Evolutionary conservation across 345 rosid genomes (phyloP).

Genomic region (Syzygium aromaticum): DNA sequence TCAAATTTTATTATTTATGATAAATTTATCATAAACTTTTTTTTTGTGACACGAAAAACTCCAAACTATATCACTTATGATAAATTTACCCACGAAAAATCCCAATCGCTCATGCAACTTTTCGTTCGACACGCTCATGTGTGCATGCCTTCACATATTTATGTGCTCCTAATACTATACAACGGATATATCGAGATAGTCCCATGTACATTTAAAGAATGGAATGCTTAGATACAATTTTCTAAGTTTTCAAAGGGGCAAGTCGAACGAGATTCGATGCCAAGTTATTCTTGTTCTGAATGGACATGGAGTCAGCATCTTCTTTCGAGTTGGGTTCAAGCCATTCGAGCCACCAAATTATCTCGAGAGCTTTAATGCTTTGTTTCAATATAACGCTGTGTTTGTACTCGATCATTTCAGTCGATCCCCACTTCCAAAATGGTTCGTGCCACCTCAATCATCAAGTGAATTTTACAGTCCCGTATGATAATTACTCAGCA

Average conservation of each 20-base stretch:
- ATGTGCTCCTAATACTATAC: fast-evolving
- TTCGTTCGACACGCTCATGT: too few relatives aligned
- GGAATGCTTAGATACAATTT: neutral
- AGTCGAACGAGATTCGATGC: neutral
- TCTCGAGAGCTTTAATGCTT: neutral
- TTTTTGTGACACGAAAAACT: too few relatives aligned
- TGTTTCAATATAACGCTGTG: fast-evolving
- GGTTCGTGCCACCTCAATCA: neutral
- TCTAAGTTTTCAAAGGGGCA: neutral
- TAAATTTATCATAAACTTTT: too few relatives aligned
- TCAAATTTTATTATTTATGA: too few relatives aligned
- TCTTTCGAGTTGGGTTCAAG: neutral
- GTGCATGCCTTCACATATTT: neutral
- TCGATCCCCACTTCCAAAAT: neutral
- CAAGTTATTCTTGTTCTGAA: neutral
- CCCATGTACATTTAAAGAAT: neutral
- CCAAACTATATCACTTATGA: too few relatives aligned
- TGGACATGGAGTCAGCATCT: fast-evolving
- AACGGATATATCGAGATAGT: fast-evolving
- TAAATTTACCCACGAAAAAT: too few relatives aligned
- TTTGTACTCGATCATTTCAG: fast-evolving
- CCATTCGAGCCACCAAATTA: neutral
- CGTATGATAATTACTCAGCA: fast-evolving
- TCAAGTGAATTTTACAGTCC: neutral
- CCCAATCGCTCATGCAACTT: neutral